phyloP scores from a whole-genome alignment of 78 protist genomes.

The Dictyostelium firmibasis region DNA sequence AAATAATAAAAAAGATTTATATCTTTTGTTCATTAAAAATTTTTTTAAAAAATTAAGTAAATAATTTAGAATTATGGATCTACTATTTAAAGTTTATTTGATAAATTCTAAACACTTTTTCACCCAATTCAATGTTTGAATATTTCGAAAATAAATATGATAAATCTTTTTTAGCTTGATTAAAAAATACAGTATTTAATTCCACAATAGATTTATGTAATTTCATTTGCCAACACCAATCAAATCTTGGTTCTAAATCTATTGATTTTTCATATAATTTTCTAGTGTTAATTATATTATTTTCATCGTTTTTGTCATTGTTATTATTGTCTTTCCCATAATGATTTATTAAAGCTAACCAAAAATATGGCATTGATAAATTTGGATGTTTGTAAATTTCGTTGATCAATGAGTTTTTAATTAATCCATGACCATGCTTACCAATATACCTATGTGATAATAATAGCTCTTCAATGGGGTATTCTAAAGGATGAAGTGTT shows the following conservation, averaged over 20 bases:
- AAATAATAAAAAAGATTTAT: background rate
- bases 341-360: constrained; percentile 32
- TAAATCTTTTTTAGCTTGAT: constrained; percentile 14
- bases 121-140: background rate
- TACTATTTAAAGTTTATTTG: background rate
- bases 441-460: constrained; percentile 25
- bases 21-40: background rate
- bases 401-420: background rate
- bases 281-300: background rate
- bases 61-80: no score
- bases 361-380: background rate
- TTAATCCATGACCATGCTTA: background rate
- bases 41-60: no score
- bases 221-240: background rate
- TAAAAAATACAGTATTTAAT: background rate
- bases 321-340: background rate
- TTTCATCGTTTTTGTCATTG: background rate
- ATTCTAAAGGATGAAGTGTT: constrained; percentile 21
- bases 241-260: background rate
- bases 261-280: constrained; percentile 1
- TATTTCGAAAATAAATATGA: background rate
- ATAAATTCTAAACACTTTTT: background rate
- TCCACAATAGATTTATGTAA: background rate
- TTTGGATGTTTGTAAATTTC: constrained; percentile 15
- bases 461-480: constrained; percentile 5